Base-by-base conservation (phyloP, 495 filamentous ascomycete genomes). In the Penicillium egyptiacum region DNA sequence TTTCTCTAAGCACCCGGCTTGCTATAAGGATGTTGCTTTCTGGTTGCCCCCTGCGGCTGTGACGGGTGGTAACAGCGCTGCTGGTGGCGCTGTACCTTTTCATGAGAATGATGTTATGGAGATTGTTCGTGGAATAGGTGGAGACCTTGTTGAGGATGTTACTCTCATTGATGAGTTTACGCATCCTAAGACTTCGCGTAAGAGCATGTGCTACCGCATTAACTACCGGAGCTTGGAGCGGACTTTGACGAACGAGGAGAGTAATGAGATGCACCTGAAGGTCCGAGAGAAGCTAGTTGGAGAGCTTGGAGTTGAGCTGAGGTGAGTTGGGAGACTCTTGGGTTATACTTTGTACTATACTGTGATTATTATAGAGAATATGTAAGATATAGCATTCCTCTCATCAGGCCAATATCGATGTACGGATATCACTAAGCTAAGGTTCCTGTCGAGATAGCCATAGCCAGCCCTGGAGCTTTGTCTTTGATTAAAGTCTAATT, bases 41-140 rank as follows among this genome's bases (percentile, higher is more conserved):
- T 98, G 95, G 95, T 72, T 97, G 25, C 79, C 78, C 17, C 74
- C 81, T 14, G 73, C 82, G 9, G 62, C 71, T 53, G 63, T 61
- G 25, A 72, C 65, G 11, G 71, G 74, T 45, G 73, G 66, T 4
- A 62, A 47, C 48, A 81, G 79, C 49, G 75, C 84, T 49, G 80
- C 83, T 14, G 83, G 83, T 47, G 79, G 79, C 25, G 71, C 68
- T 31, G 70, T 75, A 17, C 61, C 73, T 1, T 89, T 96, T 60
- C 92, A 96, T 66, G 92, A 93, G 73, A 98, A 98, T 70, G 95
- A 98, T 74, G 75, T 98, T 40, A 97, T 97, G 93, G 94, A 98
- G 75, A 79, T 96, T 48, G 87, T 96, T 12, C 81, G 94, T 41
- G 83, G 84, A 23, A 81, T 90, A 26, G 89, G 83, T 9, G 92